Percentiles rank a stretch among this genome's conserved stretches.
These are phyloP conservation scores for Davidsoniella virescens DNA, from an alignment of 2,329 filamentous ascomycete genomes.

Conservation along the genomic window DNA sequence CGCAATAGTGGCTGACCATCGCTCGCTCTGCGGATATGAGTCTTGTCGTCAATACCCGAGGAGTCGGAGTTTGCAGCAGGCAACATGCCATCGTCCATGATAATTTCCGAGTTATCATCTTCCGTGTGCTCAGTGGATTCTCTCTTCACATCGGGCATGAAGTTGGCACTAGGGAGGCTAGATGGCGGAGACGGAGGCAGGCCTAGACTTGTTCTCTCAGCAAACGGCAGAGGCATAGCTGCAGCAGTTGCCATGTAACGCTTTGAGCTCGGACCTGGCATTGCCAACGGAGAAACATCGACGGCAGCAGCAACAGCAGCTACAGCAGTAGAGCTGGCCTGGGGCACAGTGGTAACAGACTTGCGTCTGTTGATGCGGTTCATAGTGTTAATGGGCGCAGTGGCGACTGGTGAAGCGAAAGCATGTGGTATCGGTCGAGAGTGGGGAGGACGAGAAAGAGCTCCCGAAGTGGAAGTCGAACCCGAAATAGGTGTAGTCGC, in stretches of 20 bases:
- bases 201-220: neutral
- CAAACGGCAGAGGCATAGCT: neutral
- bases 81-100: slow-evolving; percentile 32
- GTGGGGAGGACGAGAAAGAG: slow-evolving; percentile 16
- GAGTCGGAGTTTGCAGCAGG: neutral
- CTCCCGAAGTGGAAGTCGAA: neutral
- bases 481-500: slow-evolving; percentile 21
- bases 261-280: slow-evolving; percentile 17
- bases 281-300: slow-evolving; percentile 21
- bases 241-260: slow-evolving; percentile 5
- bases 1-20: slow-evolving; percentile 74
- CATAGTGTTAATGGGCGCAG: slow-evolving; percentile 55
- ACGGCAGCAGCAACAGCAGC: slow-evolving; percentile 32
- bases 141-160: slow-evolving; percentile 32
- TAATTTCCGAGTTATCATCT: slow-evolving; percentile 46
- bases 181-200: slow-evolving; percentile 37
- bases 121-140: slow-evolving; percentile 32
- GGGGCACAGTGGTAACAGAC: slow-evolving; percentile 56
- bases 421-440: slow-evolving; percentile 26
- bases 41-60: slow-evolving; percentile 27
- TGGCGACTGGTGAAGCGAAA: slow-evolving; percentile 40
- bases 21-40: slow-evolving; percentile 49
- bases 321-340: slow-evolving; percentile 1
- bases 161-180: slow-evolving; percentile 47
- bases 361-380: slow-evolving; percentile 86